Base-by-base conservation (phyloP, 83 land plant species). In the Larix sibirica region DNA sequence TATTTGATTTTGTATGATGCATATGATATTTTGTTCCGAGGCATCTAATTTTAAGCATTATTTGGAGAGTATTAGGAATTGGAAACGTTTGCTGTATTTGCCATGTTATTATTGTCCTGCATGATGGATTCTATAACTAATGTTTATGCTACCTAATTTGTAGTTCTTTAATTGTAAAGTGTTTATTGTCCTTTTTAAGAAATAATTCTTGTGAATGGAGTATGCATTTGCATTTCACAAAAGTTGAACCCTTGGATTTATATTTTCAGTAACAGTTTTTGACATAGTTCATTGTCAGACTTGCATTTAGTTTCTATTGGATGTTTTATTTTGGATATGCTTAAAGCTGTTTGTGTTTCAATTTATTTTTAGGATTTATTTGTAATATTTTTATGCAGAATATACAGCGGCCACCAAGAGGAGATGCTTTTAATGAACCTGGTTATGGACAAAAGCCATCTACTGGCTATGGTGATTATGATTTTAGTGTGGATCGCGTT, bases 351-450 rank as follows among this genome's bases (percentile, higher is more conserved):
- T 73, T 13, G 42, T 40, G 0, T 71, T 71, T 42, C 71, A 68
- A 14, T 68, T 16, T 68, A 12, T 33, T 33, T 17, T 5, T 4
- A 24, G 0, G 44, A 26, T 36, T 33, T 33, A 36, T 36, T 10
- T 33, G 13, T n/a, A 42, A n/a, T 4, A 40, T 17, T 42, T 50
- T 40, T 33, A 42, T 50, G 83, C 81, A 82, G 89, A 87, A 54
- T 42, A 56, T 88, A 23, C 88, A 89, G 80, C 92, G 74, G 62
- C 44, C 80, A 18, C 84, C 83, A 20, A 83, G 88, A 82, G 81
- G 44, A 73, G 96, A 87, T 44, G 44, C 62, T 47, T 50, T 61
- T 50, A 65, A 42, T 81, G 89, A 90, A 4, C 47, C 82, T 61
- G 58, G 62, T 16, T 74, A 63, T 70, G 89, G 81, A 69, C 88